Base-by-base conservation (phyloP, 805 yeast genomes). In the Ogataea ramenticola region DNA sequence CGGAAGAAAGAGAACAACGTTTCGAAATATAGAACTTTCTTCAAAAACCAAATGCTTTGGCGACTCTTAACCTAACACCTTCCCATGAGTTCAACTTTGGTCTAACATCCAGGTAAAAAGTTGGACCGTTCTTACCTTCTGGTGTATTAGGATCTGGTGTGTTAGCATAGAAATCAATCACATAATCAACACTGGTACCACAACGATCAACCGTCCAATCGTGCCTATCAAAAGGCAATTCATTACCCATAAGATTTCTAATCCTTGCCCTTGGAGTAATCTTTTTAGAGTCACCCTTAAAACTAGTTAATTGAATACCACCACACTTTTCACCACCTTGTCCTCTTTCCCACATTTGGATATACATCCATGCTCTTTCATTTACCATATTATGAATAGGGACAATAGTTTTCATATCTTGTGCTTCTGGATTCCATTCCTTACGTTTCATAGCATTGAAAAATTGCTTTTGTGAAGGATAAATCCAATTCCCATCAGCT, bases 381-480 rank as follows among this genome's bases (percentile, higher is more conserved):
- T 91, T 91, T 30, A 91, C 97, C 34, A 86, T 79, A 57, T 91
- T 91, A 61, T 91, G 99, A 36, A 91, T 83, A 1, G 98, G 98
- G 3, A 91, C 96, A 16, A 91, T 87, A 1, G 91, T 77, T 49
- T 77, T 69, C 99, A 91, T 91, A 57, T 90, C 97, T 8, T 66
- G 61, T 0, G 84, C 84, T 11, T 78, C 67, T 1, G 98, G 96
- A 42, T 80, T 73, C 89, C 96, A 87, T 45, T 86, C 77, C 57
- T 91, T 91, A 40, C 98, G 76, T 52, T 77, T 70, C 98, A 91
- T 93, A 10, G 97, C 96, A 46, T 88, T 93, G 61, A 71, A 91
- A 58, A 91, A 91, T 68, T 91, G 97, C 60, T 86, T 86, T 60
- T 91, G 95, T 4, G 96, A 86, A 9, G 99, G 99, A 59, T 91